A percentile compares a stretch with the other conserved stretches of the same genome.
phyloP scores from a whole-genome alignment of 164 flowering plant species.

The Nymphaea thermarum region DNA sequence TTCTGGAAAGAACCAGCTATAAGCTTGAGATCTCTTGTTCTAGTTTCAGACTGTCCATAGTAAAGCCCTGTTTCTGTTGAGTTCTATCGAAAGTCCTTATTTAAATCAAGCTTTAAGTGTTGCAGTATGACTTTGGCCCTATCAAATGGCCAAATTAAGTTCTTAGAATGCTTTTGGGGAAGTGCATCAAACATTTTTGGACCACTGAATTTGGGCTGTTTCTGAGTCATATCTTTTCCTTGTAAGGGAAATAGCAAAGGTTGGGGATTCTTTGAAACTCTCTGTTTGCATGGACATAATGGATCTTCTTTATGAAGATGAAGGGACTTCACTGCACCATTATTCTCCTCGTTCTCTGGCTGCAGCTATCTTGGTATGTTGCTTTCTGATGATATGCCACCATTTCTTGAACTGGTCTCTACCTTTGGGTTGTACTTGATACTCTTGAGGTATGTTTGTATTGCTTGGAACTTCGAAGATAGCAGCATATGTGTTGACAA shows the following conservation, averaged over 20 bases:
- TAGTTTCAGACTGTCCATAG: no score
- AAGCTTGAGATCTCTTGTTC: no score
- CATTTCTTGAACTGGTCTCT: background rate
- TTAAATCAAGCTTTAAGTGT: background rate
- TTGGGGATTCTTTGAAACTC: conserved; percentile 46
- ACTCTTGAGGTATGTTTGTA: background rate
- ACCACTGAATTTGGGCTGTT: background rate
- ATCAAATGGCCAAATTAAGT: background rate
- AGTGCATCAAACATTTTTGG: background rate
- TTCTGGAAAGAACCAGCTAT: no score
- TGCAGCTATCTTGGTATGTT: conserved; percentile 58
- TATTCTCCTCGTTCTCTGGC: conserved; percentile 47
- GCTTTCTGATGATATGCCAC: background rate
- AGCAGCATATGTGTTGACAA: conserved; percentile 49
- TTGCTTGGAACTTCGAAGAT: conserved; percentile 27
- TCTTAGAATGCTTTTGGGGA: background rate
- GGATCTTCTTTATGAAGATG: conserved; percentile 79
- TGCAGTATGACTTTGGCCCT: background rate
- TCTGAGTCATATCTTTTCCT: background rate
- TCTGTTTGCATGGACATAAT: conserved; percentile 64
- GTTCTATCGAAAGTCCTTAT: no score
- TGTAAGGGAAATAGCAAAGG: conserved; percentile 43
- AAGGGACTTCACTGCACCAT: conserved; percentile 31
- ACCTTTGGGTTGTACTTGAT: background rate
- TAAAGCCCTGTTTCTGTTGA: no score